Base-by-base conservation (phyloP, 2,329 filamentous ascomycete species). In the Chaetomium strumarium region DNA sequence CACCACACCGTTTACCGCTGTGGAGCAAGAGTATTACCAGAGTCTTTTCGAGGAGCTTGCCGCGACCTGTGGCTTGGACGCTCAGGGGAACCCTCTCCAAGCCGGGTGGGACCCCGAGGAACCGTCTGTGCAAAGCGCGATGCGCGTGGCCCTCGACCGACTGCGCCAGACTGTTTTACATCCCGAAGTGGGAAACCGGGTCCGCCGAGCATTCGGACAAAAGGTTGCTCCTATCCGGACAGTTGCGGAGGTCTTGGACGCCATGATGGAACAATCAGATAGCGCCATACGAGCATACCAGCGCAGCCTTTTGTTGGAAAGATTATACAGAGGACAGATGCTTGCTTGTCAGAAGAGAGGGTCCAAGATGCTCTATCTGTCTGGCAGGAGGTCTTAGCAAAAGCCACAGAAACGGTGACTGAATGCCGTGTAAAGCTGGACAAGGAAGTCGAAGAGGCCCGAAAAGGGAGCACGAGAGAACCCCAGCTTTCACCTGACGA, bases 221-320 rank as follows among this genome's bases (percentile, higher is more conserved):
- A 81, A 76, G 45, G 76, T 75, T 49, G 83, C 80, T 0, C 85
- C 88, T 0, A 75, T 96, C 58, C 79, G 88, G 12, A 95, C 91
- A 0, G 85, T 96, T 1, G 80, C 84, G 16, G 88, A 97, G 67
- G 92, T 97, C 1, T 74, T 99, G 11, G 85, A 90, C 58, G 83
- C 85, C 5, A 96, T 99, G 92, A 85, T 96, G 53, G 90, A 96
- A 51, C 84, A 92, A 63, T 90, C 86, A 40, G 87, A 92, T 52
- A 74, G 73, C 6, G 66, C 71, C 1, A 79, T 92, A 52, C 80
- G 84, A 47, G 70, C 77, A 0, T 84, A 92, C 53, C 85, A 93
- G 63, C 80, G 90, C 48, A 72, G 75, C 2, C 75, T 85, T 44
- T 73, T 95, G 7, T 66, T 80, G 2, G 75, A 75, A 33, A 82